These are phyloP conservation scores for Carallia pectinifolia DNA, from an alignment of 345 rosid genomes.

Conservation along the genomic window DNA sequence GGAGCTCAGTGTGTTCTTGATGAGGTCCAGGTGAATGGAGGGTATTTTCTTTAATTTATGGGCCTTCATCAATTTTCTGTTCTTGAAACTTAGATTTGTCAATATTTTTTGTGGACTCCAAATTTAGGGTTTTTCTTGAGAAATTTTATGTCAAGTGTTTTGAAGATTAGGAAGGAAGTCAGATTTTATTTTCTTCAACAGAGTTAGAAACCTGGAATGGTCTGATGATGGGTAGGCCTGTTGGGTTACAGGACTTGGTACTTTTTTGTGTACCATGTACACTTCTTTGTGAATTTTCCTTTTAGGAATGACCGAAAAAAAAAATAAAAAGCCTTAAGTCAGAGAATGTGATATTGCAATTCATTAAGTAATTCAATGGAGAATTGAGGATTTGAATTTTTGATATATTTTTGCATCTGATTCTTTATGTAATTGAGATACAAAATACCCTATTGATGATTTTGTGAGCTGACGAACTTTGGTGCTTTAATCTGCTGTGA, in stretches of 20 bases:
- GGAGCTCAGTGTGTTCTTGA: slow-evolving; percentile 85
- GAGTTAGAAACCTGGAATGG: neutral
- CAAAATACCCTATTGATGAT: too few relatives aligned
- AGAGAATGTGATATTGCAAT: too few relatives aligned
- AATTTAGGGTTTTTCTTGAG: neutral
- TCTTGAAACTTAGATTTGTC: neutral
- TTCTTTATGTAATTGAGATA: too few relatives aligned
- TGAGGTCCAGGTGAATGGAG: slow-evolving; percentile 33
- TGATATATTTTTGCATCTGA: too few relatives aligned
- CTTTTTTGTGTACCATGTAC: neutral
- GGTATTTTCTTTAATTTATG: neutral
- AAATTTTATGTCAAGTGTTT: neutral
- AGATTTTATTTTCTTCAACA: neutral
- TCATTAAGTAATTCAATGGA: too few relatives aligned
- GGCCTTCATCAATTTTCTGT: neutral
- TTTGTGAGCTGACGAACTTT: too few relatives aligned
- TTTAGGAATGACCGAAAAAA: too few relatives aligned
- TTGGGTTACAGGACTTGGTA: neutral
- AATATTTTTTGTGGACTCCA: neutral
- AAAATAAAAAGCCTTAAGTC: too few relatives aligned
- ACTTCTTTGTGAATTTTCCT: neutral
- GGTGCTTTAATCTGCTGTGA: too few relatives aligned
- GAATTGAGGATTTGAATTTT: too few relatives aligned
- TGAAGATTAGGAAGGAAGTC: neutral
- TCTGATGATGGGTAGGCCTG: neutral